These are phyloP conservation scores for Cordyceps fumosorosea DNA, from an alignment of 2,329 filamentous ascomycete genomes.

Conservation along the genomic window DNA sequence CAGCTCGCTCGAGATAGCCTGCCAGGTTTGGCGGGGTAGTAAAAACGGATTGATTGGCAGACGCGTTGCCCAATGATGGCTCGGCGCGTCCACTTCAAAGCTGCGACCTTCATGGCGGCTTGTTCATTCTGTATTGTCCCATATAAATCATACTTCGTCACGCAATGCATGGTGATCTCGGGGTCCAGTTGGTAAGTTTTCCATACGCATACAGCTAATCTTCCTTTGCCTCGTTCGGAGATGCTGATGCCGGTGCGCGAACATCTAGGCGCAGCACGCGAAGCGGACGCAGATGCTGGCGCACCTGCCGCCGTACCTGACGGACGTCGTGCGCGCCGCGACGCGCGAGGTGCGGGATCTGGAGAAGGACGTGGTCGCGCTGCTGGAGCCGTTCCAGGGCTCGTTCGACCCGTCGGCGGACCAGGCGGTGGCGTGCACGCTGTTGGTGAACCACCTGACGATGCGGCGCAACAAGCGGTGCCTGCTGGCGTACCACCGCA, in stretches of 20 bases:
- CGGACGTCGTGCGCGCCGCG: constrained; percentile 80
- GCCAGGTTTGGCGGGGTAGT: constrained; percentile 15
- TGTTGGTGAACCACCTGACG: constrained; percentile 88
- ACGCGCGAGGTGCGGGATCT: constrained; percentile 90
- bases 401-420: constrained; percentile 80
- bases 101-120: not conserved
- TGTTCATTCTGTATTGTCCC: not conserved
- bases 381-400: constrained; percentile 76
- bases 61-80: constrained; percentile 12
- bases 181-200: constrained; percentile 68
- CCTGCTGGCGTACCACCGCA: constrained; percentile 86
- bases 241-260: not conserved
- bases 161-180: constrained; percentile 79
- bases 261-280: constrained; percentile 76
- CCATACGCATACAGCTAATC: not conserved
- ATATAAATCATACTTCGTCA: too few species aligned
- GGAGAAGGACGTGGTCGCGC: constrained; percentile 72
- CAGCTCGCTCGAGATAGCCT: not conserved
- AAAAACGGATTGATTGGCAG: constrained; percentile 14
- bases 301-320: constrained; percentile 85
- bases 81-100: not conserved
- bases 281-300: constrained; percentile 85
- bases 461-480: constrained; percentile 97
- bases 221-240: constrained; percentile 15
- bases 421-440: constrained; percentile 75